phyloP scores from a whole-genome alignment of 2,329 filamentous ascomycete genomes.

The Xylaria sp. region DNA sequence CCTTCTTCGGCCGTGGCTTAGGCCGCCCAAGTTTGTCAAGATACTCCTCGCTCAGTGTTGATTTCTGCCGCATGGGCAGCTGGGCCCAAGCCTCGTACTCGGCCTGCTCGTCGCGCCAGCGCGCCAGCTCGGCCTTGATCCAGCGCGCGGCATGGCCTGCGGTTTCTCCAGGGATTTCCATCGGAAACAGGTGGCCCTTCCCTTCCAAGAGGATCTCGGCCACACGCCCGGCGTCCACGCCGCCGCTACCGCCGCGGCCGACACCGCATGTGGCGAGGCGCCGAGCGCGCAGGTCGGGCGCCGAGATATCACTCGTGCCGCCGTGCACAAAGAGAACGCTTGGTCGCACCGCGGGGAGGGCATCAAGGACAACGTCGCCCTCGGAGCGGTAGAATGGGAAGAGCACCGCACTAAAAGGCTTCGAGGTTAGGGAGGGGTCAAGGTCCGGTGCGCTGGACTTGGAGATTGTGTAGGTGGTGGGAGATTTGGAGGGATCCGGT shows the following conservation, averaged over 20 bases:
- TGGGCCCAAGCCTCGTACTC: conserved; percentile 62
- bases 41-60: conserved; percentile 61
- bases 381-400: conserved; percentile 73
- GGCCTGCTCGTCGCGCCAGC: conserved; percentile 63
- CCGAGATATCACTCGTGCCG: conserved; percentile 60
- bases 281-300: conserved; percentile 53
- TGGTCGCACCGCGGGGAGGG: conserved; percentile 66
- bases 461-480: conserved; percentile 47
- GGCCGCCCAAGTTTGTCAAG: conserved; percentile 55
- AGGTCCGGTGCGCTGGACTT: conserved; percentile 51
- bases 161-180: conserved; percentile 74
- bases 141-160: conserved; percentile 65
- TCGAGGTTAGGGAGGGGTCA: conserved; percentile 46
- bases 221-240: conserved; percentile 68
- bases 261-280: conserved; percentile 69
- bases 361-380: conserved; percentile 58
- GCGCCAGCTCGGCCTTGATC: conserved; percentile 60
- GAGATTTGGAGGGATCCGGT: conserved; percentile 44
- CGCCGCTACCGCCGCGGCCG: conserved; percentile 71
- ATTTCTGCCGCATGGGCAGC: conserved; percentile 58
- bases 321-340: conserved; percentile 74
- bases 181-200: conserved; percentile 80
- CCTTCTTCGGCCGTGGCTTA: conserved; percentile 24
- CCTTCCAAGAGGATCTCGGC: conserved; percentile 66
- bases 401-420: conserved; percentile 39